Evolutionary conservation across 345 rosid genomes (phyloP), one percentile per base, ranked within the genome.

Genomic region (Atalantia buxifolia): DNA sequence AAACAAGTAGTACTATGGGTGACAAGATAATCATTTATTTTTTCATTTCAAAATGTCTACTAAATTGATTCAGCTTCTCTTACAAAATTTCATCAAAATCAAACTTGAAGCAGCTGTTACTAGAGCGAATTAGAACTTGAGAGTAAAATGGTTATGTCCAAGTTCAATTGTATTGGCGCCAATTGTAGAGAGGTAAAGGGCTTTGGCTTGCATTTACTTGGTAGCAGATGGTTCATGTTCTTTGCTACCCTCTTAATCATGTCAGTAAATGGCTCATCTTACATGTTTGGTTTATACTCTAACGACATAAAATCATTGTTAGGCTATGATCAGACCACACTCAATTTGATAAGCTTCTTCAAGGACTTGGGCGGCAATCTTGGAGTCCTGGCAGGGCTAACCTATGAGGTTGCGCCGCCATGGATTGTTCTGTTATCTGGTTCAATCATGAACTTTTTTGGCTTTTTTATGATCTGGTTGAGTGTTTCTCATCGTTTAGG

Each of bases 341-440:
- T 87, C 79, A 87, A 86, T 64, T 74, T 87, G 66, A 72, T 89
- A 14, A 77, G 87, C 77, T 89, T 87, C 82, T 89, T 82, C 76
- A 89, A 86, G 83, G 88, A 89, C 81, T 80, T 89, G 40, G 92
- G 90, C n/a, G 86, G 81, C 73, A 89, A 86, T 79, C 88, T 89
- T 1, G 92, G 90, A 33, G 60, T 89, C 67, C 72, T 89, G 33
- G 81, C 87, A 1, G 90, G 90, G 67, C 84, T 86, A 60, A 77
- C 84, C 77, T 86, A 83, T 67, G 90, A 87, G 74, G 85, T 89
- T 5, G 76, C 86, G 8, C 88, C 88, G 2, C 92, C 92, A 19
- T 89, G 88, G 92, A 82, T 87, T 59, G 77, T 87, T 48, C 85
- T 89, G 45, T 72, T 79, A 14, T 80, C 86, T 2, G 90, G 90